Evolutionary conservation across 257 asterid species (phyloP), one percentile per base, ranked within the genome.

Genomic region (Ballota nigra): DNA sequence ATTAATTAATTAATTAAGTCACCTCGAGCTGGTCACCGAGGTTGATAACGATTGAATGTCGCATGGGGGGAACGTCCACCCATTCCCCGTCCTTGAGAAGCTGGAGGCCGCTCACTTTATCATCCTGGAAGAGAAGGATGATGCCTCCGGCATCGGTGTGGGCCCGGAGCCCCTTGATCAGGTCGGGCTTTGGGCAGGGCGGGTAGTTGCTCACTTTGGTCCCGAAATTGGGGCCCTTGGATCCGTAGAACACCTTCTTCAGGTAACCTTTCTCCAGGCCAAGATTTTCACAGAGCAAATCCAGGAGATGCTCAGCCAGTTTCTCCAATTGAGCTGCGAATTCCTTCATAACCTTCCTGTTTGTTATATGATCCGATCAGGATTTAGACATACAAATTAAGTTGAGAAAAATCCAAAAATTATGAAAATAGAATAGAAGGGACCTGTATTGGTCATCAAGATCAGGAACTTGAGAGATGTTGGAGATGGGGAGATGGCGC

Each of bases 91-190:
- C 92, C n/a, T 86, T 86, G 68, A 84, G 89, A 20, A 86, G 87
- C 82, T 86, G 92, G 16, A 86, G 92, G 43, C 92, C 92, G 43
- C 92, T 84, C 31, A 86, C 92, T 71, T 84, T 76, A 78, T 84
- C 92, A 28, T 86, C 92, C 72, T 86, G 92, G 85, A 86, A 86
- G 64, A 86, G 86, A 0, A 86, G 83, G 41, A 86, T 82, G 68
- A 86, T 73, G 73, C 92, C 92, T 3, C 92, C 92, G 51, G 92
- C 92, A 19, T 86, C 92, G 0, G 92, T 86, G 86, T 86, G 92
- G 56, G 89, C 86, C 6, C 89, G 89, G 53, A 84, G 89, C 11
- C 92, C 92, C 74, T 82, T 86, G 69, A 86, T 82, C 9, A 86
- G 84, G 8, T 86, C 86, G 0, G 92, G 92, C 80, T 75, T 79